These are phyloP conservation scores for sorghum (Sorghum bicolor) DNA, from an alignment of 176 grass and related monocot species.

Conservation along the genomic window DNA sequence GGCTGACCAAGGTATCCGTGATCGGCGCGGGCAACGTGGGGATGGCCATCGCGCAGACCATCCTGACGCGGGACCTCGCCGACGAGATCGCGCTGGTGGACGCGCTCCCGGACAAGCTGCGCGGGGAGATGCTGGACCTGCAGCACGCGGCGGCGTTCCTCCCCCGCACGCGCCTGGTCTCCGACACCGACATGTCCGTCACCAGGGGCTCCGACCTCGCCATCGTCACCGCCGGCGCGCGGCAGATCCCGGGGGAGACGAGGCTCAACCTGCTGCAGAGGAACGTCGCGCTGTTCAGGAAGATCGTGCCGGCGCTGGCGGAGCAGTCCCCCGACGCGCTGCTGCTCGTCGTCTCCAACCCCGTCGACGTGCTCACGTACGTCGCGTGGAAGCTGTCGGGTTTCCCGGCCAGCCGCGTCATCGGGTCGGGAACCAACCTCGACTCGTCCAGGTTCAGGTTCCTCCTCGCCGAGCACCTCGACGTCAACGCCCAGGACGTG, in stretches of 20 bases:
- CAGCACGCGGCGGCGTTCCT: conserved; percentile 98
- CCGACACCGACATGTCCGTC: conserved; percentile 44
- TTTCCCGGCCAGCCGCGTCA: conserved; percentile 50
- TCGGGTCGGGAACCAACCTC: conserved; percentile 73
- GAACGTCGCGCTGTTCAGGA: conserved; percentile 59
- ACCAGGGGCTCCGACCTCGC: conserved; percentile 56
- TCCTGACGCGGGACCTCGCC: conserved; percentile 71
- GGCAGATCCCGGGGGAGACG: conserved; percentile 62
- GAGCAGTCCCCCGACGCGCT: conserved; percentile 51
- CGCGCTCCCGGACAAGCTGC: conserved; percentile 65
- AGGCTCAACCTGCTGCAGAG: conserved; percentile 54
- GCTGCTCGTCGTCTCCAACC: conserved; percentile 63
- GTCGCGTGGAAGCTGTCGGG: conserved; percentile 69
- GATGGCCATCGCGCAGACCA: conserved; percentile 98
- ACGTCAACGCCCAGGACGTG: conserved; percentile 77
- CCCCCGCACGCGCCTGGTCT: conserved; percentile 58
- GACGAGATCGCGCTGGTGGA: conserved; percentile 96
- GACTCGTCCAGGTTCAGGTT: conserved; percentile 67
- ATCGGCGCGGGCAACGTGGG: conserved; percentile 88
- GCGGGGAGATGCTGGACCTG: conserved; percentile 95
- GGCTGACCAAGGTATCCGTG: conserved; percentile 66
- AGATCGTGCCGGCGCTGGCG: conserved; percentile 53
- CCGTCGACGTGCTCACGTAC: conserved; percentile 62
- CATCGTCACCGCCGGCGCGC: conserved; percentile 63
- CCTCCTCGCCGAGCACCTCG: conserved; percentile 66